phyloP scores from a whole-genome alignment of 2,329 filamentous ascomycete species.

The Sphaerostilbella broomeana region DNA sequence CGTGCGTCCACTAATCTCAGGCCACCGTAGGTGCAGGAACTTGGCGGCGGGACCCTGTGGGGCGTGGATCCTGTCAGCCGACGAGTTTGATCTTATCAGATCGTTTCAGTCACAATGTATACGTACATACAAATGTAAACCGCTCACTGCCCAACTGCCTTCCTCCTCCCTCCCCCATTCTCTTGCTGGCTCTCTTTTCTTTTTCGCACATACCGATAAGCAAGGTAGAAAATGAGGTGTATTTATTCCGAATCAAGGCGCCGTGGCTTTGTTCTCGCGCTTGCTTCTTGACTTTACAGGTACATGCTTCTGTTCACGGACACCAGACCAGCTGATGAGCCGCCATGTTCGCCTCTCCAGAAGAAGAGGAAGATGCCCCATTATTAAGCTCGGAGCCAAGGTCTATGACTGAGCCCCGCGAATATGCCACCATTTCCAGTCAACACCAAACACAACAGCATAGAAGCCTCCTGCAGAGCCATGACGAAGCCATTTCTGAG shows the following conservation, averaged over 20 bases:
- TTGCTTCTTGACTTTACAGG: background rate
- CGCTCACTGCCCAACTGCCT: constrained; percentile 5
- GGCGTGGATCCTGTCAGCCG: constrained; percentile 10
- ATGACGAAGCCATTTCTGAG: constrained; percentile 1
- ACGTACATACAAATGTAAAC: constrained; percentile 8
- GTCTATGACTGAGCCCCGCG: constrained; percentile 8
- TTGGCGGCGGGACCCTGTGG: constrained; percentile 3
- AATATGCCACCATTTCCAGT: constrained; percentile 2
- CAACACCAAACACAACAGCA: background rate
- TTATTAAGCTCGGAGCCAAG: constrained; percentile 8
- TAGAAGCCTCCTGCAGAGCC: background rate
- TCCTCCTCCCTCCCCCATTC: background rate
- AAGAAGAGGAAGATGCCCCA: constrained; percentile 4
- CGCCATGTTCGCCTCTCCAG: constrained; percentile 4
- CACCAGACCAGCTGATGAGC: background rate
- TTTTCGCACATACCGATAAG: too few relatives aligned
- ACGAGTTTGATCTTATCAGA: constrained; percentile 12
- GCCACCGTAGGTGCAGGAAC: background rate
- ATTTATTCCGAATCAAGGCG: background rate
- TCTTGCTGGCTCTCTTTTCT: background rate
- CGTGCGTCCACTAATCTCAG: too few relatives aligned
- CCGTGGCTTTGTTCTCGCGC: background rate
- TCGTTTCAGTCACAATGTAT: constrained; percentile 1
- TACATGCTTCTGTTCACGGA: background rate
- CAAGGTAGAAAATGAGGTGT: constrained; percentile 1